These are phyloP conservation scores for Elsinoe batatas DNA, from an alignment of 2,329 filamentous ascomycete species.

Conservation along the genomic window DNA sequence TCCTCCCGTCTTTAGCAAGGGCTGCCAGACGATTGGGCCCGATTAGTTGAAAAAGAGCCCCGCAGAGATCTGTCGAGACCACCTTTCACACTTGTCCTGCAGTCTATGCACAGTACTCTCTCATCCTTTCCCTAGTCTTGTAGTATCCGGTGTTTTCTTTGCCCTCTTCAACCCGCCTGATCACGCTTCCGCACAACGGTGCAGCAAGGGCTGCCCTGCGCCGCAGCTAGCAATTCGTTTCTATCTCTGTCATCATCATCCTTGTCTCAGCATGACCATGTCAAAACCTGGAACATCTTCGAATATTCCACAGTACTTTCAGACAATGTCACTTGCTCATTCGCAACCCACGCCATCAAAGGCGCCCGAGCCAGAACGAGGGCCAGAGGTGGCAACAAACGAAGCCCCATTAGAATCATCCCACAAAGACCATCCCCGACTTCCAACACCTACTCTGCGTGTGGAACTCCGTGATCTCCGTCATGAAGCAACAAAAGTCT, in stretches of 20 bases:
- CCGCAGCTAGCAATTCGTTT: neutral
- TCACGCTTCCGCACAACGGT: neutral
- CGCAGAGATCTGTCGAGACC: neutral
- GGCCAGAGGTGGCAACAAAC: neutral
- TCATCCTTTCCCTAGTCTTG: no score
- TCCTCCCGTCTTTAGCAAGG: slow-evolving; percentile 10
- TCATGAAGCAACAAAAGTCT: slow-evolving; percentile 51
- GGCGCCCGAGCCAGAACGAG: slow-evolving; percentile 6
- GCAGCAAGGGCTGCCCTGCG: neutral
- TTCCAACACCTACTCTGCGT: slow-evolving; percentile 37
- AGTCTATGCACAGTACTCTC: neutral
- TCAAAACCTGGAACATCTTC: neutral
- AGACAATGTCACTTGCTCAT: slow-evolving; percentile 17
- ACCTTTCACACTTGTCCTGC: neutral
- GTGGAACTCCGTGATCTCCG: slow-evolving; percentile 41
- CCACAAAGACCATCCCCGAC: slow-evolving; percentile 14
- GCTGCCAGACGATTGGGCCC: neutral
- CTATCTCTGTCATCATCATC: neutral
- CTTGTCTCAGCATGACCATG: neutral
- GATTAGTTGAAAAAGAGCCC: neutral
- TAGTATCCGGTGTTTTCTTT: no score
- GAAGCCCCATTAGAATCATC: neutral
- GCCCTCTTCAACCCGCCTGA: neutral
- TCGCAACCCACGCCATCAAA: slow-evolving; percentile 15
- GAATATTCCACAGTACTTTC: slow-evolving; percentile 15